Evolutionary conservation across 352 stramenopile genomes (phyloP).

Genomic region (Phytophthora syringae): DNA sequence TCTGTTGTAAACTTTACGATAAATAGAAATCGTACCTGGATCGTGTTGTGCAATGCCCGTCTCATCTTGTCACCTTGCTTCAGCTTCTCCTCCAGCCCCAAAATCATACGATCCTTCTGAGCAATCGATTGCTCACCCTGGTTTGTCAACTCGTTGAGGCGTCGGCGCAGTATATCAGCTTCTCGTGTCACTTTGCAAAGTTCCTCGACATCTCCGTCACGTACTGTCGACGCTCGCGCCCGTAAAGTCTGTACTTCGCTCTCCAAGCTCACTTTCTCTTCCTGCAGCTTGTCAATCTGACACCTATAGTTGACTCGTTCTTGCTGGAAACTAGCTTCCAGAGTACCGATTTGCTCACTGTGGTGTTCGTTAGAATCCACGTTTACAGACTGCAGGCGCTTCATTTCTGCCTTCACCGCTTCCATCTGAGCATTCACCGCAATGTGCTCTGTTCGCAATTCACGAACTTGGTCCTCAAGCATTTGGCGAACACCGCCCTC

Average conservation of each 20-base stretch:
- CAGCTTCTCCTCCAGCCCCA: constrained; percentile 76
- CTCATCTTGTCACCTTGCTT: constrained; percentile 85
- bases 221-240: constrained; percentile 52
- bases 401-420: constrained; percentile 77
- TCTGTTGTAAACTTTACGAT: not conserved
- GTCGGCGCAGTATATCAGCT: constrained; percentile 70
- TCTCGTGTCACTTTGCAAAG: constrained; percentile 76
- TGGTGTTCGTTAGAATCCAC: constrained; percentile 51
- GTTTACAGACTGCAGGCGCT: constrained; percentile 47
- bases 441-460: constrained; percentile 76
- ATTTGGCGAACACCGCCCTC: constrained; percentile 72
- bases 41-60: constrained; percentile 98
- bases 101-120: constrained; percentile 73
- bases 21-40: constrained; percentile 70
- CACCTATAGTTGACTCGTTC: constrained; percentile 44
- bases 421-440: constrained; percentile 85
- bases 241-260: constrained; percentile 75
- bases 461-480: constrained; percentile 71
- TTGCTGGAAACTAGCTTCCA: constrained; percentile 49
- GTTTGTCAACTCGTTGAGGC: constrained; percentile 68
- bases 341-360: constrained; percentile 31
- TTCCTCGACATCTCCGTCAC: constrained; percentile 72
- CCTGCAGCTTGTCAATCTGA: constrained; percentile 68
- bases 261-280: constrained; percentile 79
- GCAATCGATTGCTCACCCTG: constrained; percentile 70